Evolutionary conservation across 129 eudicot species (phyloP).

Genomic region (Erigeron canadensis): DNA sequence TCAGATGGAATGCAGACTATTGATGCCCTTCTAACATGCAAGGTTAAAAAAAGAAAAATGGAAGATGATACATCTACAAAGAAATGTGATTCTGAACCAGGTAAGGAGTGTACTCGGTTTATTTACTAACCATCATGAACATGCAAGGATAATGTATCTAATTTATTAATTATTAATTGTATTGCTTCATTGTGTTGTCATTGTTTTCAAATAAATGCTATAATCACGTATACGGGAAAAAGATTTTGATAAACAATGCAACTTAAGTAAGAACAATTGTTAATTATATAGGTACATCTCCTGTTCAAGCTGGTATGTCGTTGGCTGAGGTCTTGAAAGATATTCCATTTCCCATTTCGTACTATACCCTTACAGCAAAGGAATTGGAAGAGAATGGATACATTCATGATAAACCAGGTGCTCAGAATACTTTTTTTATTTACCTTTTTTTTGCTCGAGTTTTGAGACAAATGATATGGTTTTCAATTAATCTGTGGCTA

Average conservation of each 20-base stretch:
- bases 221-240: background rate
- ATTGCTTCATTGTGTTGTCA: slow-evolving; percentile 13
- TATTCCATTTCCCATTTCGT: slow-evolving; percentile 76
- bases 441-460: background rate
- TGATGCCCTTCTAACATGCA: slow-evolving; percentile 92
- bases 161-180: background rate
- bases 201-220: background rate
- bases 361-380: slow-evolving; percentile 74
- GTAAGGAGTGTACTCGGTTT: slow-evolving; percentile 30
- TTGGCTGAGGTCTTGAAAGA: slow-evolving; percentile 43
- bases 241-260: background rate
- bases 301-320: slow-evolving; percentile 31
- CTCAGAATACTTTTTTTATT: background rate
- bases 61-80: slow-evolving; percentile 36
- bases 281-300: slow-evolving; percentile 29
- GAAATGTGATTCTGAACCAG: slow-evolving; percentile 51
- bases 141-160: background rate
- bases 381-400: slow-evolving; percentile 90
- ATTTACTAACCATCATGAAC: slow-evolving; percentile 2
- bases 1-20: slow-evolving; percentile 94
- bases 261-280: slow-evolving; percentile 18
- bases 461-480: background rate
- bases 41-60: slow-evolving; percentile 66
- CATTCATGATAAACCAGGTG: slow-evolving; percentile 59
- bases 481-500: background rate